These are phyloP conservation scores for Trichoderma pleuroti DNA, from an alignment of 2,329 filamentous ascomycete species.

Conservation along the genomic window DNA sequence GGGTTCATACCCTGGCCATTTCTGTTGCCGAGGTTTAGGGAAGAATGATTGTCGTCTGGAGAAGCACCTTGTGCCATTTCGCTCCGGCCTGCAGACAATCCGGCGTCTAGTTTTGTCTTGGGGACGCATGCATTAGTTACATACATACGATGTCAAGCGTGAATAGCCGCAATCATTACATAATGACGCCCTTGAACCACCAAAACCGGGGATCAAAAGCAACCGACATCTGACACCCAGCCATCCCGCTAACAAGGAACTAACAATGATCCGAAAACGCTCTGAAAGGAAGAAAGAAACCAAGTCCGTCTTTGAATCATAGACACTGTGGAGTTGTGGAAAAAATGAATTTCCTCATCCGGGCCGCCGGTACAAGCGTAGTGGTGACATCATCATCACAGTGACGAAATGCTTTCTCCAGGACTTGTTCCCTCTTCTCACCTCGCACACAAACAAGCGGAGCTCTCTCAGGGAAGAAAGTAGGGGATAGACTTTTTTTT, in stretches of 20 bases:
- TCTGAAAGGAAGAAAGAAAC: background rate
- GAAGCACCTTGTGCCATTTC: too few species aligned
- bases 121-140: slow-evolving; percentile 12
- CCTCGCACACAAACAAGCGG: background rate
- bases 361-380: background rate
- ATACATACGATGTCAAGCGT: background rate
- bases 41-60: background rate
- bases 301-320: background rate
- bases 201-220: background rate
- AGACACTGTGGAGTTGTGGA: background rate
- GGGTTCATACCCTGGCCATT: background rate
- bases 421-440: background rate
- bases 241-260: background rate
- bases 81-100: slow-evolving; percentile 1
- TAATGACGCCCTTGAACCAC: background rate
- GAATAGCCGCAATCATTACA: background rate
- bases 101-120: background rate
- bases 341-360: slow-evolving; percentile 16
- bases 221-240: background rate
- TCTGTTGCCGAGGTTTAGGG: background rate
- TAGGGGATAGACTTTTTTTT: background rate
- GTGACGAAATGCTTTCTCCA: slow-evolving; percentile 16
- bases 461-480: background rate
- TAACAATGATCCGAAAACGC: background rate
- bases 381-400: slow-evolving; percentile 19